Evolutionary conservation across 2,329 filamentous ascomycete species (phyloP), one percentile per base, ranked within the genome.

Genomic region (Aspergillus ibericus): DNA sequence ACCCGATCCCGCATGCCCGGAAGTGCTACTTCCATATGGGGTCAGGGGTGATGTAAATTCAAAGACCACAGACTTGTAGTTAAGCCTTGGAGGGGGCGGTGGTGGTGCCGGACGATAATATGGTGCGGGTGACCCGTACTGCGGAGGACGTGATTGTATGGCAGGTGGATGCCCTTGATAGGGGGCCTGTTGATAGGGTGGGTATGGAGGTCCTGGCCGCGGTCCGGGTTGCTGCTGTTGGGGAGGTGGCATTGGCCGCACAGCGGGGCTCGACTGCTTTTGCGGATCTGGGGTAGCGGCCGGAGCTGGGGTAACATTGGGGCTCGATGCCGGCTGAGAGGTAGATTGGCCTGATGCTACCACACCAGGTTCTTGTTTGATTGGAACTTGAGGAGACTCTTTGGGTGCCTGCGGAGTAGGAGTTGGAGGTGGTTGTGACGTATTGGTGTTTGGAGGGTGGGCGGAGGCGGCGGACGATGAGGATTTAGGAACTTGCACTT

Each of bases 21-120:
- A 75, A 1, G 74, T 73, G 36, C 72, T 74, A 58, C 72, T 76
- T 65, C 74, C 75, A 36, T 77, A 77, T 1, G 76, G 75, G 3
- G 75, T 75, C 55, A 77, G 64, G 0, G 75, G 71, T 9, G 77
- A 75, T 10, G 75, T 74, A 36, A 81, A 80, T 60, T 82, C 80
- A 47, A 82, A 76, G 9, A 81, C 77, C 5, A 82, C 75, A 2
- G 78, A 73, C 61, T 77, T 81, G 63, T 79, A 77, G 54, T 76
- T 72, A 3, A 75, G 61, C 55, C 76, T 77, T 9, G 73, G 67
- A 35, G 74, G 70, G 5, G 70, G 66, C 6, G 73, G 66, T 22
- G 68, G 68, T 7, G 73, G 68, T 9, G 70, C 67, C 22, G 70
- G 71, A 15, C 68, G 68, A 49, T 75, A 72, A 53, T 75, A 74